Conservation (phyloP, 192 early-diverging fungal species). For the Rhizophagus prolifer region DNA sequence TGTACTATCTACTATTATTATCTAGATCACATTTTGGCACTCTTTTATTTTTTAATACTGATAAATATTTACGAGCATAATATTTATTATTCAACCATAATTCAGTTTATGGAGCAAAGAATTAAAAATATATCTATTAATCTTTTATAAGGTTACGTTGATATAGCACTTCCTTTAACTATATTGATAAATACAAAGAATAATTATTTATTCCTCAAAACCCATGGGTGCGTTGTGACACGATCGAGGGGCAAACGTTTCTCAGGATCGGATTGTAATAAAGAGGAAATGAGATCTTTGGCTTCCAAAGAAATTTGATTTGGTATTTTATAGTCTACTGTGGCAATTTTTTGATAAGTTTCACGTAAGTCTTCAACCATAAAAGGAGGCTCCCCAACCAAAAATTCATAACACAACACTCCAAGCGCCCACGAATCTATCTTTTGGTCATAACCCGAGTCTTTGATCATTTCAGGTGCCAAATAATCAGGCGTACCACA, state of each 20-base stretch:
- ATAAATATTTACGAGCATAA: too few species aligned
- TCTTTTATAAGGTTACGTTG: too few species aligned
- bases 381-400: slow-evolving; percentile 79
- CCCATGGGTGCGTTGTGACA: slow-evolving; percentile 79
- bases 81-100: too few species aligned
- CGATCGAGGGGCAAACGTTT: slow-evolving; percentile 72
- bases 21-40: too few species aligned
- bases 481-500: slow-evolving; percentile 98
- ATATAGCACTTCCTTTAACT: too few species aligned
- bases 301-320: slow-evolving; percentile 75
- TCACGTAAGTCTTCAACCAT: slow-evolving; percentile 57
- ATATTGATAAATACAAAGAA: neutral
- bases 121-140: too few species aligned
- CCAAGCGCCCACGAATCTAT: slow-evolving; percentile 95
- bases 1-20: too few species aligned
- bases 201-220: slow-evolving; percentile 13
- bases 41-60: too few species aligned
- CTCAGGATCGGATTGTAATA: slow-evolving; percentile 73
- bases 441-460: slow-evolving; percentile 66
- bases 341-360: slow-evolving; percentile 79
- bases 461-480: slow-evolving; percentile 95
- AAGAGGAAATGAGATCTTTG: slow-evolving; percentile 76
- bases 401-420: slow-evolving; percentile 89
- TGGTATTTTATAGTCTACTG: slow-evolving; percentile 81
- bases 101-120: too few species aligned